phyloP scores from a whole-genome alignment of 2,329 filamentous ascomycete species.

The Diaporthe humulicola region DNA sequence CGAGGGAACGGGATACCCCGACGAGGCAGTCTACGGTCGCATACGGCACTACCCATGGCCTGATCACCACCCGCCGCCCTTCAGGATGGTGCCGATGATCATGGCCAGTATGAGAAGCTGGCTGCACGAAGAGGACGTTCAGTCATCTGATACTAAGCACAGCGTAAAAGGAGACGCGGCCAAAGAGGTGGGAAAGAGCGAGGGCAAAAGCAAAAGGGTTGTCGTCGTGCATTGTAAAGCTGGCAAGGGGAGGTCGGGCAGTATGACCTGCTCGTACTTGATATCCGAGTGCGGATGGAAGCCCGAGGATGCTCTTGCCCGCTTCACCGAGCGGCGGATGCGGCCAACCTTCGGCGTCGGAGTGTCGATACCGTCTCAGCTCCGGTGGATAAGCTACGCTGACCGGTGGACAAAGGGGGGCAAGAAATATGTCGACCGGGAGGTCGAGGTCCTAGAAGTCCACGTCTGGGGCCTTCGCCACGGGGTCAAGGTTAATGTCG shows the following conservation, averaged over 20 bases:
- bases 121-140: slow-evolving; percentile 68
- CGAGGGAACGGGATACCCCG: slow-evolving; percentile 95
- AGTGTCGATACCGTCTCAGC: slow-evolving; percentile 92
- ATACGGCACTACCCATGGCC: slow-evolving; percentile 96
- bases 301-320: slow-evolving; percentile 64
- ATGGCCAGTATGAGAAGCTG: slow-evolving; percentile 95
- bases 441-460: slow-evolving; percentile 88
- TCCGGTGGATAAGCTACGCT: slow-evolving; percentile 89
- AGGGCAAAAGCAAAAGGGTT: slow-evolving; percentile 65
- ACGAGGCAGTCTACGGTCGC: slow-evolving; percentile 86
- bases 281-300: slow-evolving; percentile 84
- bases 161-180: slow-evolving; percentile 28
- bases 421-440: slow-evolving; percentile 85
- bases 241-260: slow-evolving; percentile 93
- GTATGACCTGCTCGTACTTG: slow-evolving; percentile 87
- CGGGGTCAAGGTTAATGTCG: slow-evolving; percentile 88
- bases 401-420: slow-evolving; percentile 83
- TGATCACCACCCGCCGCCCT: slow-evolving; percentile 96
- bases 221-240: slow-evolving; percentile 97
- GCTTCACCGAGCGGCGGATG: slow-evolving; percentile 88
- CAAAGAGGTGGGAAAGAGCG: slow-evolving; percentile 31
- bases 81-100: slow-evolving; percentile 87
- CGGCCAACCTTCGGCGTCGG: slow-evolving; percentile 88
- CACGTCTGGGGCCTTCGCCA: slow-evolving; percentile 90
- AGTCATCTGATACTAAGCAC: slow-evolving; percentile 35